Conservation (phyloP, 192 early-diverging fungal genomes). For the Coemansia sp. region DNA sequence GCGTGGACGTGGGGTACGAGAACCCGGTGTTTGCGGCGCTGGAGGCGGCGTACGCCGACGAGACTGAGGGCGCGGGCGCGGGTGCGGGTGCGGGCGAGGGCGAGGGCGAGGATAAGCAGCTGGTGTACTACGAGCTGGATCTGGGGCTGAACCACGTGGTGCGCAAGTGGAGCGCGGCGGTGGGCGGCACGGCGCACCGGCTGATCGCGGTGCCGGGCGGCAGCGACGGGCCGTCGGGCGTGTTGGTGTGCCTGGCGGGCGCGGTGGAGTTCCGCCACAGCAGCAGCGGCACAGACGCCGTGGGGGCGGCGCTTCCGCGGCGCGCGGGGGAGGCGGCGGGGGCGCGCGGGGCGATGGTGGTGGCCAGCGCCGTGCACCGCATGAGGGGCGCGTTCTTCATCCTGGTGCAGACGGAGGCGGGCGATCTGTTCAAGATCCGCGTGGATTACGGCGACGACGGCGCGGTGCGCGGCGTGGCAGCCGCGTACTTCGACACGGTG, state of each 20-base stretch:
- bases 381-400: conserved; percentile 88
- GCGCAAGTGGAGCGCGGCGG: conserved; percentile 86
- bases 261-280: conserved; percentile 83
- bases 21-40: conserved; percentile 96
- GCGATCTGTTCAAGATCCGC: conserved; percentile 91
- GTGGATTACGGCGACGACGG: conserved; percentile 65
- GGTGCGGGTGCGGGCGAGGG: conserved; percentile 66
- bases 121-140: conserved; percentile 96
- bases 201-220: conserved; percentile 78
- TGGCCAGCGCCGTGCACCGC: conserved; percentile 81
- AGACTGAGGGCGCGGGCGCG: conserved; percentile 49
- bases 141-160: conserved; percentile 98
- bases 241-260: conserved; percentile 91
- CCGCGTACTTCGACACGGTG: conserved; percentile 95
- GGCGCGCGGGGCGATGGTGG: conserved; percentile 76
- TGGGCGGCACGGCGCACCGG: conserved; percentile 69
- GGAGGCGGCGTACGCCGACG: conserved; percentile 81
- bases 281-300: conserved; percentile 38
- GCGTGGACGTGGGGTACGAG: conserved; percentile 96
- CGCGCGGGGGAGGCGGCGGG: conserved; percentile 53
- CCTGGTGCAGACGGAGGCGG: conserved; percentile 83
- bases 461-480: conserved; percentile 63
- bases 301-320: conserved; percentile 76
- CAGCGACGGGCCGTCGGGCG: conserved; percentile 91
- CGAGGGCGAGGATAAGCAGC: conserved; percentile 74